phyloP scores from a whole-genome alignment of 2,329 filamentous ascomycete genomes.

The Paraphaeosphaeria minitans region DNA sequence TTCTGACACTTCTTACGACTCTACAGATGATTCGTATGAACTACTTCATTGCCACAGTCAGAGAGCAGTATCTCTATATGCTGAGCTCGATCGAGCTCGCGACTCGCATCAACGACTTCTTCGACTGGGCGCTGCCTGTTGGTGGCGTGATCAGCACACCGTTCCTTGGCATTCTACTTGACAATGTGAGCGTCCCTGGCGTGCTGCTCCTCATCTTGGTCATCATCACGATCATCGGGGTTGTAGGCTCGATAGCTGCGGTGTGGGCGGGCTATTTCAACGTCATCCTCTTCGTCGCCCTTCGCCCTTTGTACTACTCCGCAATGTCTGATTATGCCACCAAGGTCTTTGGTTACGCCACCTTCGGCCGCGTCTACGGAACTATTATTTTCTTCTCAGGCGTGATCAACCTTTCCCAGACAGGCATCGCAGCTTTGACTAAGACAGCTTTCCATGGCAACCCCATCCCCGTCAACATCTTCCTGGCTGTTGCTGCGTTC shows the following conservation, averaged over 20 bases:
- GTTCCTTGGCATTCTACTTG: conserved; percentile 79
- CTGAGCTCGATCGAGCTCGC: conserved; percentile 66
- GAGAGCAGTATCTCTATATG: conserved; percentile 78
- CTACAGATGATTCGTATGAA: conserved; percentile 70
- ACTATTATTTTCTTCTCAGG: conserved; percentile 85
- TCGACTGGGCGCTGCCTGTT: conserved; percentile 80
- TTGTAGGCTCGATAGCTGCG: conserved; percentile 73
- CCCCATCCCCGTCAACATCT: conserved; percentile 76
- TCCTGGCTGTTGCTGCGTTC: conserved; percentile 65
- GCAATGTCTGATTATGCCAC: conserved; percentile 86
- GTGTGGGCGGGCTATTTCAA: conserved; percentile 75
- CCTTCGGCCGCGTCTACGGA: conserved; percentile 89
- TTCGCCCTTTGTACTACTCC: conserved; percentile 88
- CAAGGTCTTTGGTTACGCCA: conserved; percentile 89
- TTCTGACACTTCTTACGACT: conserved; percentile 80
- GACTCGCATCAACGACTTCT: conserved; percentile 75
- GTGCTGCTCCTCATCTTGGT: conserved; percentile 72
- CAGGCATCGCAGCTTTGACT: conserved; percentile 75
- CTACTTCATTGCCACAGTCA: conserved; percentile 88
- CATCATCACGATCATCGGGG: conserved; percentile 72
- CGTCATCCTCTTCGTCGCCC: conserved; percentile 77
- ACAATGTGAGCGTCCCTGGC: conserved; percentile 72
- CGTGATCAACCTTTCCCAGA: conserved; percentile 80
- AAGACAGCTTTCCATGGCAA: conserved; percentile 72
- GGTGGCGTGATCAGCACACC: conserved; percentile 81